Percentiles rank a stretch among this genome's conserved stretches.
phyloP scores from a whole-genome alignment of 2,329 filamentous ascomycete species.

The Clonostachys byssicola region DNA sequence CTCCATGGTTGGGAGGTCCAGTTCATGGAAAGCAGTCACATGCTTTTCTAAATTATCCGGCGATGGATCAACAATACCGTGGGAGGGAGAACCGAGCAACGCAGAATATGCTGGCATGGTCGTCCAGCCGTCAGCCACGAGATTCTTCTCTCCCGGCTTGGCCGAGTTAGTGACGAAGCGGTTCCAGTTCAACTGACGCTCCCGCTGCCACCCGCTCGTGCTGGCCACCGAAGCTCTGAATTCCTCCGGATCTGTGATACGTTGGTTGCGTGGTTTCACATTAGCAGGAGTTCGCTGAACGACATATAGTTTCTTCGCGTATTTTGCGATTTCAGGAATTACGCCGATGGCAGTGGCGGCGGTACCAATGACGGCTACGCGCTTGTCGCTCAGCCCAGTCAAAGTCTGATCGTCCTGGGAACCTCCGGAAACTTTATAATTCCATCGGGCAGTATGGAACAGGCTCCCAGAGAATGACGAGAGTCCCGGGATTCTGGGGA shows the following conservation, averaged over 20 bases:
- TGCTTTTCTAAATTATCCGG: not conserved
- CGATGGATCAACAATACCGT: not conserved
- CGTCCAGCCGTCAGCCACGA: slow-evolving; percentile 47
- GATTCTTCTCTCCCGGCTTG: slow-evolving; percentile 26
- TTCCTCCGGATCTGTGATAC: slow-evolving; percentile 30
- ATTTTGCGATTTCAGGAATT: slow-evolving; percentile 37
- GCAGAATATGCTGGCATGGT: slow-evolving; percentile 28
- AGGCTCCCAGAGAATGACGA: slow-evolving; percentile 33
- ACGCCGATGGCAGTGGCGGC: slow-evolving; percentile 43
- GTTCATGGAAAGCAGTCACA: slow-evolving; percentile 20
- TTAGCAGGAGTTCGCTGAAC: slow-evolving; percentile 50
- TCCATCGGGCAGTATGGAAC: slow-evolving; percentile 42
- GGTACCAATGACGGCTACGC: slow-evolving; percentile 44
- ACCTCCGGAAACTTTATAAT: slow-evolving; percentile 37
- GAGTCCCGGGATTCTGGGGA: slow-evolving; percentile 34
- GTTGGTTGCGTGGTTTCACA: slow-evolving; percentile 29
- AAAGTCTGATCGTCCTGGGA: slow-evolving; percentile 28
- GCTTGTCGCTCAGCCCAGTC: slow-evolving; percentile 38
- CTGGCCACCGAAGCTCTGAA: slow-evolving; percentile 27
- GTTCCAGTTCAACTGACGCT: slow-evolving; percentile 18
- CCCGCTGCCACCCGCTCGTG: slow-evolving; percentile 42
- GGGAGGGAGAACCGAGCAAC: slow-evolving; percentile 17
- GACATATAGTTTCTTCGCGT: slow-evolving; percentile 46
- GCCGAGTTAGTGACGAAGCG: slow-evolving; percentile 33
- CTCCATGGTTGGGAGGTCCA: slow-evolving; percentile 37